These are phyloP conservation scores for Pseudevernia furfuracea DNA, from an alignment of 495 filamentous ascomycete species.

Conservation along the genomic window DNA sequence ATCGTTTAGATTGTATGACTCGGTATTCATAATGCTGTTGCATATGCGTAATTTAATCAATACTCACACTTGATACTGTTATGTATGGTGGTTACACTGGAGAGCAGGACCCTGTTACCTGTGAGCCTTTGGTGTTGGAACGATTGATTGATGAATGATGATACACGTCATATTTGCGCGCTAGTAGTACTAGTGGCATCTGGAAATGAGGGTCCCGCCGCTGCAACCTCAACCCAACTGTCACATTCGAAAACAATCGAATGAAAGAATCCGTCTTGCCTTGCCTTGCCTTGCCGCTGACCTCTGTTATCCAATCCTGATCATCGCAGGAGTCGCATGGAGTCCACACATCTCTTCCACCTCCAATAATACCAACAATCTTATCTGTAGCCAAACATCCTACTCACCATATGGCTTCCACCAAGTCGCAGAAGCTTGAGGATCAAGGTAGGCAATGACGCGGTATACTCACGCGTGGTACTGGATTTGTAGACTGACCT, in stretches of 20 bases:
- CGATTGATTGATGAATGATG: too few relatives aligned
- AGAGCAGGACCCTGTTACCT: too few relatives aligned
- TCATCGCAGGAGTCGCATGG: background rate
- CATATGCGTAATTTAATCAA: too few relatives aligned
- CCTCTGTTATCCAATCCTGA: background rate
- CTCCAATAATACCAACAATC: background rate
- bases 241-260: background rate
- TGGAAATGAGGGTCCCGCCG: conserved; percentile 5
- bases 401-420: conserved; percentile 16
- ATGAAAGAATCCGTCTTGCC: background rate
- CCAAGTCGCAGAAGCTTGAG: conserved; percentile 28
- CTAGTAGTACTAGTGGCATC: conserved; percentile 15
- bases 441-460: conserved; percentile 26
- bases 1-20: too few relatives aligned
- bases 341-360: background rate
- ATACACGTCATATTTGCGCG: conserved; percentile 12
- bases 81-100: too few relatives aligned
- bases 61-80: too few relatives aligned
- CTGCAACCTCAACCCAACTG: background rate
- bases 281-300: background rate
- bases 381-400: background rate
- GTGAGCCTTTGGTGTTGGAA: too few relatives aligned
- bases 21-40: too few relatives aligned
- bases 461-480: background rate
- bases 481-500: conserved; percentile 12